A percentile compares a stretch with the other conserved stretches of the same genome.
Conservation (phyloP, 805 yeast species). For the Candida dendrica region DNA sequence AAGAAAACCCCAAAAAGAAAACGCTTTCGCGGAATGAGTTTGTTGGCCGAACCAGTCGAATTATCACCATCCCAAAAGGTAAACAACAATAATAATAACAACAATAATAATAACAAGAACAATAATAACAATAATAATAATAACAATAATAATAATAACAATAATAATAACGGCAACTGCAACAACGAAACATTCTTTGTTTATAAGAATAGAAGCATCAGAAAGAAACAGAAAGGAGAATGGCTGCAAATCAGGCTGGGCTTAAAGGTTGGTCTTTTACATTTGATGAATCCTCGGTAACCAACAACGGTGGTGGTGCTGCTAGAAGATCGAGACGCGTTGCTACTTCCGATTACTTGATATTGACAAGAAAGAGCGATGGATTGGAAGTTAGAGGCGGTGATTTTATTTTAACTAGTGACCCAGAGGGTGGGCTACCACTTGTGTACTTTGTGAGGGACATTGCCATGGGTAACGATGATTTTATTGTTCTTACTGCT, state of each 20-base stretch:
- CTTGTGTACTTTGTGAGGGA: conserved; percentile 45
- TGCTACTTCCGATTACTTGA: conserved; percentile 7
- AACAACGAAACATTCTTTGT: too few relatives aligned
- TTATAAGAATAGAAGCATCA: background rate
- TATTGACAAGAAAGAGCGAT: conserved; percentile 37
- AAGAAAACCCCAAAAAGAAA: too few relatives aligned
- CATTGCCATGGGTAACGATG: conserved; percentile 41
- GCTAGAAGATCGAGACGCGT: background rate
- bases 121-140: too few relatives aligned
- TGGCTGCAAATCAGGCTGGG: background rate
- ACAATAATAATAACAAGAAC: background rate
- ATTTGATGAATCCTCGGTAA: background rate
- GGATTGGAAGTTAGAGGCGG: conserved; percentile 45
- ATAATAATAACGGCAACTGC: too few relatives aligned
- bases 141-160: background rate
- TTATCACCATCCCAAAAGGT: background rate
- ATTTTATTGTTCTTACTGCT: conserved; percentile 40
- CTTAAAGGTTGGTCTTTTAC: background rate
- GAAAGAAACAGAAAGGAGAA: background rate
- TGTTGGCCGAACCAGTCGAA: background rate
- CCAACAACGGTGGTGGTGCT: background rate
- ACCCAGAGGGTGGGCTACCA: conserved; percentile 24
- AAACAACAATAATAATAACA: background rate
- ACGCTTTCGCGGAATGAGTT: too few relatives aligned
- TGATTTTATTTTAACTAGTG: conserved; percentile 39